Evolutionary conservation across 2,329 filamentous ascomycete species (phyloP), one percentile per base, ranked within the genome.

Genomic region (Amauroascus niger): DNA sequence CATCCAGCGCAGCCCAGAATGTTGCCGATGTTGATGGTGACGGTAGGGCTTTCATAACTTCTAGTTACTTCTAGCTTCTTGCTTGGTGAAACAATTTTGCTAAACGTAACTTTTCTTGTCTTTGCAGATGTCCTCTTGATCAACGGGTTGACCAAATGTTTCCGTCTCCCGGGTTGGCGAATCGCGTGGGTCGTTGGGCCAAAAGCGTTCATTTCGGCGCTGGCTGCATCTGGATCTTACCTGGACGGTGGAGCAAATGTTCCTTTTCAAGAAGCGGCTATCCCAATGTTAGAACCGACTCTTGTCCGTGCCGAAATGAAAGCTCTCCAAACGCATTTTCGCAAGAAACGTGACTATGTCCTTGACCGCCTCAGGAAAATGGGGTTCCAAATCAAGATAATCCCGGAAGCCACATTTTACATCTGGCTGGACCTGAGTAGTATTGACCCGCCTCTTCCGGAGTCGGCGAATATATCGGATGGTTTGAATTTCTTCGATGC

Each of bases 401-500:
- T 89, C 55, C 91, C 91, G 0, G 87, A 96, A 71, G 87, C 85
- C 57, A 97, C 91, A 0, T 97, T 97, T 71, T 97, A 97, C 75
- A 81, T 96, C 62, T 95, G 84, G 83, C 74, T 86, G 20, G 81
- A 84, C 59, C 67, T 83, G 52, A 77, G 67, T 28, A 70, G 69
- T 1, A 60, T 75, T 24, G 67, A 73, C 6, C 72, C 71, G 3
- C 71, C 71, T 78, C 72, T 82, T 80, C 62, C 83, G 76, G 69
- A 59, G 14, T 62, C 68, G 53, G 68, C 91, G 0, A 80, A 83
- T 57, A 95, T 97, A 68, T 84, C 86, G 56, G 91, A 97, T 67
- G 91, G 91, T 7, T 76, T 97, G 64, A 95, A 95, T 75, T 97
- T 97, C 79, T 96, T 97, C 81, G 83, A 93, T 68, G 89, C 89